phyloP scores from a whole-genome alignment of 177 flowering plant species.

The Tripterygium wilfordii region DNA sequence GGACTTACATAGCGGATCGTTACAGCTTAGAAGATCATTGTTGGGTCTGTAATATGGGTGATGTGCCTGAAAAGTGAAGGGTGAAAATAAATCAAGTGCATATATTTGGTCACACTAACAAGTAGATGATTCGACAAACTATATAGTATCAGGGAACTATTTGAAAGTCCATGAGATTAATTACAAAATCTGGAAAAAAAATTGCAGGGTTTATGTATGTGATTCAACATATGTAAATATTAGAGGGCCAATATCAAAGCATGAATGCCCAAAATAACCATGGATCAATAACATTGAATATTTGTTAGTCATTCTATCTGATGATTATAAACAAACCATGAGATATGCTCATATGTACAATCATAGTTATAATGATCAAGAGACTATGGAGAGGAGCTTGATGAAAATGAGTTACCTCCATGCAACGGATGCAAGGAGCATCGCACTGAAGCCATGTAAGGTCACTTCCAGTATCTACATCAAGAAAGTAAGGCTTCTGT shows the following conservation, averaged over 20 bases:
- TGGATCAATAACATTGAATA: no score
- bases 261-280: no score
- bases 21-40: constrained; percentile 31
- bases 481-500: constrained; percentile 54
- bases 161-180: no score
- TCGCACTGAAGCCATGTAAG: constrained; percentile 74
- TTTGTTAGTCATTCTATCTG: no score
- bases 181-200: background rate
- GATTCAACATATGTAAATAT: no score
- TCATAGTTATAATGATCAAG: no score
- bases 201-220: no score
- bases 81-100: background rate
- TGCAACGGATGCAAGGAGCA: constrained; percentile 53
- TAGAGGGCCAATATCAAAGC: no score
- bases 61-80: constrained; percentile 22
- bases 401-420: constrained; percentile 21
- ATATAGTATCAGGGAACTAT: no score
- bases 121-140: no score
- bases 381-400: background rate
- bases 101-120: no score
- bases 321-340: no score
- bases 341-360: background rate
- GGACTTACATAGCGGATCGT: constrained; percentile 33
- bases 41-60: constrained; percentile 36
- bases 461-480: constrained; percentile 65